Percentiles rank a stretch among this genome's conserved stretches.
Conservation (phyloP, 345 rosid genomes). For the Populus simonii region DNA sequence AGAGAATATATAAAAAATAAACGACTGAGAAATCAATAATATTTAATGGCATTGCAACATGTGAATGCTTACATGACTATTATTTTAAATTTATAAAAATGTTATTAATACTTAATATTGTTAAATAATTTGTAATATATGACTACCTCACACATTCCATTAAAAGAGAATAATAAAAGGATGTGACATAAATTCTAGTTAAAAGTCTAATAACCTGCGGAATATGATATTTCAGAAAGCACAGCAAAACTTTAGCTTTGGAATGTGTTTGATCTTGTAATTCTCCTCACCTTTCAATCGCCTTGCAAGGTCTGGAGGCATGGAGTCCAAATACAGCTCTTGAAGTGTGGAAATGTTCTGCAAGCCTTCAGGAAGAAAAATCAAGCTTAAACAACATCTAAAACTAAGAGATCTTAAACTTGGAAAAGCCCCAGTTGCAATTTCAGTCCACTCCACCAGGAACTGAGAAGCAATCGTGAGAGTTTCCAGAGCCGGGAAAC, state of each 20-base stretch:
- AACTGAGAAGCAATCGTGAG: background rate
- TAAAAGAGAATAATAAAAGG: background rate
- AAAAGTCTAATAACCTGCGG: too few species aligned
- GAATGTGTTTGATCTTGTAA: conserved; percentile 10
- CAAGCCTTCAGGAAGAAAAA: conserved; percentile 13
- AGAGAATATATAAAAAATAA: background rate
- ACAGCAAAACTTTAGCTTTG: background rate
- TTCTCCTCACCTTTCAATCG: background rate
- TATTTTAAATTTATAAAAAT: background rate
- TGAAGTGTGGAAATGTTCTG: conserved; percentile 10
- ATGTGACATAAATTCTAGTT: too few species aligned
- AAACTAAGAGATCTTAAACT: background rate
- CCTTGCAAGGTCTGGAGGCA: conserved; percentile 4
- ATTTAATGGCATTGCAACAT: background rate
- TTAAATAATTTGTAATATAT: background rate
- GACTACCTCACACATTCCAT: background rate
- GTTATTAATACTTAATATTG: background rate
- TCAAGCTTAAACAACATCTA: background rate
- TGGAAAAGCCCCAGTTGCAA: conserved; percentile 7
- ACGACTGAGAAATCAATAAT: background rate
- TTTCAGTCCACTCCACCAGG: conserved; percentile 14
- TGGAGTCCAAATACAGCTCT: background rate
- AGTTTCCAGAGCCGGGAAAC: background rate
- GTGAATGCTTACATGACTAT: background rate
- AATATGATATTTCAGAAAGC: too few species aligned